Percentiles rank a stretch among this genome's conserved stretches.
Conservation (phyloP, 306 rosid species). For the Neltuma alba region DNA sequence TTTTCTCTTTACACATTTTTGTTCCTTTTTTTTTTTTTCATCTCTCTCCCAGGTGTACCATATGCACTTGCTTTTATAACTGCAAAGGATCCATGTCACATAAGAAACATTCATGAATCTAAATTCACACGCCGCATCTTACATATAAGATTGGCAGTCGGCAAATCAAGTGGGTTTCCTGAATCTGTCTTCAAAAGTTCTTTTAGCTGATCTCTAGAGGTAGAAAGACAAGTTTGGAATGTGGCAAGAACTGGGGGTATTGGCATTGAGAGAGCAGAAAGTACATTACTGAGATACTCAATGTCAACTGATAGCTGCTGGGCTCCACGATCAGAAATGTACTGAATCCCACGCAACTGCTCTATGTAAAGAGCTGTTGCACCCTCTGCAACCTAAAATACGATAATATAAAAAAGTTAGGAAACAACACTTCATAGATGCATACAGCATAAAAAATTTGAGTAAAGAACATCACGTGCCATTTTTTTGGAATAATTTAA, state of each 20-base stretch:
- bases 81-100: background rate
- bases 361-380: conserved; percentile 92
- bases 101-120: conserved; percentile 40
- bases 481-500: background rate
- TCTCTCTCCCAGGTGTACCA: background rate
- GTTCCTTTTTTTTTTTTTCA: background rate
- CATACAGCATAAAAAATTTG: background rate
- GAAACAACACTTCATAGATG: background rate
- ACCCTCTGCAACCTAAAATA: conserved; percentile 92
- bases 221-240: conserved; percentile 78
- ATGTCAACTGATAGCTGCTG: conserved; percentile 91
- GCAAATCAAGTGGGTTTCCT: conserved; percentile 75
- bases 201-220: conserved; percentile 76
- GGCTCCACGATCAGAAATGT: conserved; percentile 88
- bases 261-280: conserved; percentile 91
- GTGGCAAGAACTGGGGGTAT: conserved; percentile 78
- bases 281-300: conserved; percentile 92
- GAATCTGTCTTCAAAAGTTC: conserved; percentile 74
- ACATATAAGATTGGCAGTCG: conserved; percentile 88
- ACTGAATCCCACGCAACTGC: conserved; percentile 84
- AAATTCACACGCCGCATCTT: conserved; percentile 81
- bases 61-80: background rate
- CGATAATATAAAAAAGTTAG: background rate
- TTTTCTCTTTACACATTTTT: background rate
- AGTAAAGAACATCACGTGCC: background rate